These are phyloP conservation scores for Henckelia pumila DNA, from an alignment of 257 asterid genomes.

Conservation along the genomic window DNA sequence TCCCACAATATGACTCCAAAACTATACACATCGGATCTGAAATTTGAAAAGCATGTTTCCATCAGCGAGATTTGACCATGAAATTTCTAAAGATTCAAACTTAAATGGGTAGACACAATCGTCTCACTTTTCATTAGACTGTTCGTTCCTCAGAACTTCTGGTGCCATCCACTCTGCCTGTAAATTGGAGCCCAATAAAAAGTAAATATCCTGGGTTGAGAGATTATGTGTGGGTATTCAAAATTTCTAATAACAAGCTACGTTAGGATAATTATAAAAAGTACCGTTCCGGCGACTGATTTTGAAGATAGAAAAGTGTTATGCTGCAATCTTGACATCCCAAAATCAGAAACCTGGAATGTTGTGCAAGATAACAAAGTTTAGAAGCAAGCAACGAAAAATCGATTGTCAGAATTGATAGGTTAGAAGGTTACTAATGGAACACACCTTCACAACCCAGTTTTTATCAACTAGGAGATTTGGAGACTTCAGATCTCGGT, in stretches of 20 bases:
- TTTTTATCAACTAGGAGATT: constrained; percentile 95
- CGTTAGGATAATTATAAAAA: constrained; percentile 23
- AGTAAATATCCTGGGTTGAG: constrained; percentile 18
- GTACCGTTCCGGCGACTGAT: constrained; percentile 96
- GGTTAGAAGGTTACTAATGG: constrained; percentile 2
- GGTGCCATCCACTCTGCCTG: constrained; percentile 99
- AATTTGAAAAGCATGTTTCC: constrained; percentile 7
- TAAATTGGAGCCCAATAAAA: constrained; percentile 25
- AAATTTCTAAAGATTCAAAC: constrained; percentile 4
- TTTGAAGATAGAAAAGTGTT: constrained; percentile 92
- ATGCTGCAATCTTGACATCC: constrained; percentile 96
- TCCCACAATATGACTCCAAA: constrained; percentile 97
- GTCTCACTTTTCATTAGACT: constrained; percentile 91
- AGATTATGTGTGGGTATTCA: background rate
- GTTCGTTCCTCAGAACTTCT: constrained; percentile 92
- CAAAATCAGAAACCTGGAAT: constrained; percentile 88
- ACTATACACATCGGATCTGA: constrained; percentile 95
- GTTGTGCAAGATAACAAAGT: constrained; percentile 27
- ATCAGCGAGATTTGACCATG: constrained; percentile 15
- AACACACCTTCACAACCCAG: constrained; percentile 87
- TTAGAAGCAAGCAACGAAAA: constrained; percentile 18
- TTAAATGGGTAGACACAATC: constrained; percentile 5
- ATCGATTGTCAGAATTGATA: constrained; percentile 4
- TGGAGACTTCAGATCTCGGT: constrained; percentile 95
- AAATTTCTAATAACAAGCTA: constrained; percentile 11